phyloP scores from a whole-genome alignment of 2,329 filamentous ascomycete species.

The Chaetothyriales sp. region DNA sequence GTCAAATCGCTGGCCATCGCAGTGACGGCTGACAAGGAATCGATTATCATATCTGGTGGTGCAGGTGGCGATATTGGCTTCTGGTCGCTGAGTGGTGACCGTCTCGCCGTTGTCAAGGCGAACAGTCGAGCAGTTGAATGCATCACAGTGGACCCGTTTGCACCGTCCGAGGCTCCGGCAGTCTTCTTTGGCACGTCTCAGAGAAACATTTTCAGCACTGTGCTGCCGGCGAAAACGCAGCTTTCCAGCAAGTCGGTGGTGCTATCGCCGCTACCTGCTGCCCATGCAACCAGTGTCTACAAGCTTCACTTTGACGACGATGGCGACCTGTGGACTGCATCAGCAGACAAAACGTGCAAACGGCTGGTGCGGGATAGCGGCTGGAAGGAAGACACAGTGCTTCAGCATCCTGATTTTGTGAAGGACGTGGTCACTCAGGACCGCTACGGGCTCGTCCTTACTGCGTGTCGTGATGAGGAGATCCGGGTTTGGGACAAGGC shows the following conservation, averaged over 20 bases:
- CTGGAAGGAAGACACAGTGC: slow-evolving; percentile 56
- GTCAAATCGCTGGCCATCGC: slow-evolving; percentile 61
- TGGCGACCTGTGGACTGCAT: slow-evolving; percentile 79
- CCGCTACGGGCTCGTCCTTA: slow-evolving; percentile 63
- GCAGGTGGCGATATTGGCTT: slow-evolving; percentile 69
- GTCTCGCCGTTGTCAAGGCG: slow-evolving; percentile 64
- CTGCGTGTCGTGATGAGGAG: slow-evolving; percentile 80
- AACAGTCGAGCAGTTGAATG: slow-evolving; percentile 64
- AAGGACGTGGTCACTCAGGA: slow-evolving; percentile 58
- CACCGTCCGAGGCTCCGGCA: slow-evolving; percentile 27
- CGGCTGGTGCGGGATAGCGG: slow-evolving; percentile 54
- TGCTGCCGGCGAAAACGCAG: slow-evolving; percentile 17
- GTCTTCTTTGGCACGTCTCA: slow-evolving; percentile 72
- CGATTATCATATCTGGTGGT: slow-evolving; percentile 56
- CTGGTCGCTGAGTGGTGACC: slow-evolving; percentile 58
- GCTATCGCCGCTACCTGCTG: slow-evolving; percentile 42
- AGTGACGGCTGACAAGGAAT: slow-evolving; percentile 42
- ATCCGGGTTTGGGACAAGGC: slow-evolving; percentile 72
- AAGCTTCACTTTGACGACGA: slow-evolving; percentile 57
- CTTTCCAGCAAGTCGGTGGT: slow-evolving; percentile 38
- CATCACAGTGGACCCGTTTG: slow-evolving; percentile 57
- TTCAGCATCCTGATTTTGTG: slow-evolving; percentile 79
- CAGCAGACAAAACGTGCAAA: slow-evolving; percentile 75
- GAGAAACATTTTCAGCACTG: slow-evolving; percentile 57
- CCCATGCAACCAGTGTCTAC: slow-evolving; percentile 86